Conservation (phyloP, 129 eudicot species). For the Arctium lappa region DNA sequence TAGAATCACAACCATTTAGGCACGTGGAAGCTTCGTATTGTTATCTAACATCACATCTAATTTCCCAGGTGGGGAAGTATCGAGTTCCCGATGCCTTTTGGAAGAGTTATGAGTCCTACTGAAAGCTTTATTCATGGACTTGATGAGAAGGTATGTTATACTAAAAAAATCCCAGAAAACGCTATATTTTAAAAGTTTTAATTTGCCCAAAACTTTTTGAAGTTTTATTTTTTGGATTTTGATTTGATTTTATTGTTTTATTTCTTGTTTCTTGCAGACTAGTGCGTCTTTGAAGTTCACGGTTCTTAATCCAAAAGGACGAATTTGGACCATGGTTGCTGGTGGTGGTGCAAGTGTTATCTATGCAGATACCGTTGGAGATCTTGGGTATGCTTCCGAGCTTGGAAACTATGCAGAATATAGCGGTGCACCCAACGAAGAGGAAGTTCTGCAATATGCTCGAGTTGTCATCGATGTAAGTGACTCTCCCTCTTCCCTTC, state of each 20-base stretch:
- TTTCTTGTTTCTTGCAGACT: constrained; percentile 54
- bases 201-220: neutral
- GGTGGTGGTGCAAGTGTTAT: constrained; percentile 99
- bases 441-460: constrained; percentile 94
- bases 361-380: constrained; percentile 97
- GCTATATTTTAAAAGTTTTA: neutral
- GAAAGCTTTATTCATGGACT: constrained; percentile 88
- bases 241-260: neutral
- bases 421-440: constrained; percentile 98
- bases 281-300: constrained; percentile 98
- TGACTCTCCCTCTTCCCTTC: neutral
- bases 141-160: constrained; percentile 78
- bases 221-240: neutral
- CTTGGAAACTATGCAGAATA: constrained; percentile 97
- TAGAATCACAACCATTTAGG: neutral
- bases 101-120: constrained; percentile 93
- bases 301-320: constrained; percentile 85
- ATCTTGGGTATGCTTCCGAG: constrained; percentile 91
- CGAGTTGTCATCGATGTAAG: constrained; percentile 93
- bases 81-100: constrained; percentile 95
- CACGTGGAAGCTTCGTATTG: neutral
- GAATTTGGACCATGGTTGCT: constrained; percentile 99
- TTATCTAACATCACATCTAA: constrained; percentile 1
- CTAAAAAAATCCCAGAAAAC: neutral
- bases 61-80: constrained; percentile 77